phyloP scores from a whole-genome alignment of 2,329 filamentous ascomycete genomes.

The Paecilomyces sp. region DNA sequence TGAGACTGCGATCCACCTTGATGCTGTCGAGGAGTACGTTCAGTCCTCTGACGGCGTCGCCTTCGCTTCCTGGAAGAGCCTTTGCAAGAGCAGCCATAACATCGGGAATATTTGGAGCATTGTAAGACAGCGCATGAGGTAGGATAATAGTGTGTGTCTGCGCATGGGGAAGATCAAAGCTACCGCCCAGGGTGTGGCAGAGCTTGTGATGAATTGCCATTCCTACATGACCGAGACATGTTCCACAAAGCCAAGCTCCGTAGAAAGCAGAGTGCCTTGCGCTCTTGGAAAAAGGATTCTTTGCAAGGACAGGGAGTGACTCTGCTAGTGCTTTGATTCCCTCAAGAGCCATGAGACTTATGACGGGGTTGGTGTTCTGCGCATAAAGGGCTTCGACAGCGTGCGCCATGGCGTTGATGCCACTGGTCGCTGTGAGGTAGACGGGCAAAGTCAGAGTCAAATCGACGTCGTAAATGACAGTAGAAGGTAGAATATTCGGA shows the following conservation, averaged over 20 bases:
- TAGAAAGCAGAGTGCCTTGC: slow-evolving; percentile 52
- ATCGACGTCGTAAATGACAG: slow-evolving; percentile 59
- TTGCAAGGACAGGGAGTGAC: slow-evolving; percentile 47
- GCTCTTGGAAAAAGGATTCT: slow-evolving; percentile 35
- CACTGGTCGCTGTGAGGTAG: slow-evolving; percentile 49
- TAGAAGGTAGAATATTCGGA: slow-evolving; percentile 52
- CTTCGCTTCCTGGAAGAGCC: slow-evolving; percentile 49
- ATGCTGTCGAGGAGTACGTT: slow-evolving; percentile 43
- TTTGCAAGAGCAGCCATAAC: slow-evolving; percentile 48
- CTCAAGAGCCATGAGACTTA: slow-evolving; percentile 51
- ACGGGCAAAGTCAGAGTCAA: slow-evolving; percentile 53
- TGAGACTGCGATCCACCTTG: too few relatives aligned
- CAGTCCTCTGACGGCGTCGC: slow-evolving; percentile 51
- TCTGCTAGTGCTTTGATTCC: slow-evolving; percentile 48
- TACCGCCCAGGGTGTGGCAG: slow-evolving; percentile 58
- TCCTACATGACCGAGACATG: slow-evolving; percentile 51
- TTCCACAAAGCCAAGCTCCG: slow-evolving; percentile 59
- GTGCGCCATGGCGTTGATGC: slow-evolving; percentile 61
- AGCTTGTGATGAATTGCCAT: slow-evolving; percentile 64
- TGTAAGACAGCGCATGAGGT: slow-evolving; percentile 58
- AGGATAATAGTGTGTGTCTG: slow-evolving; percentile 59
- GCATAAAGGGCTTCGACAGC: slow-evolving; percentile 59
- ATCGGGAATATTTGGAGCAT: slow-evolving; percentile 48
- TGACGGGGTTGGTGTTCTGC: slow-evolving; percentile 54
- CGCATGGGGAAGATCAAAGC: slow-evolving; percentile 57